Evolutionary conservation across 176 grass and related monocot species (phyloP), one percentile per base, ranked within the genome.

Genomic region (Olyra latifolia): DNA sequence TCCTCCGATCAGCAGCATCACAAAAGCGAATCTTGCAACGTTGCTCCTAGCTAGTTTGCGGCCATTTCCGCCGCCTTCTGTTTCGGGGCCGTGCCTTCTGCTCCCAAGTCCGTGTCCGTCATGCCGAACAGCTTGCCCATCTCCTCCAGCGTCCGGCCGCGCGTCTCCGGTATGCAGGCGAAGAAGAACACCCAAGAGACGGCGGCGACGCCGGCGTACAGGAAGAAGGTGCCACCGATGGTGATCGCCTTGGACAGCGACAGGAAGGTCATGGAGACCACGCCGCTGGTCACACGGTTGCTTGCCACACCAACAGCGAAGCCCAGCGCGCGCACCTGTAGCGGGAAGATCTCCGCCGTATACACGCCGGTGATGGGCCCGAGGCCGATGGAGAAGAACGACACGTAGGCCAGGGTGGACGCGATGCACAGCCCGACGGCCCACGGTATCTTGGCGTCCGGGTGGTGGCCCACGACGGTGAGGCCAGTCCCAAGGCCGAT

Each of bases 351-450:
- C 86, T 94, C 92, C 4, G 92, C 79, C 5, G 83, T 78, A 65
- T 91, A 94, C 23, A 94, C 89, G 22, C 66, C 55, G 0, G 80
- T 24, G 19, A 94, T 78, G 76, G 92, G 89, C 0, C 92, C 92
- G 4, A 94, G 83, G 0, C 92, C 92, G 45, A 91, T 89, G 1
- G 92, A 94, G 92, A 94, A 94, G 76, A 91, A 94, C 0, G 88
- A 74, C 15, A 94, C 89, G 65, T 70, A 94, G 40, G 84, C 32
- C 15, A 94, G 42, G 35, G 74, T 49, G 47, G 86, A 87, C 13
- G 25, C 28, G 60, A 94, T 89, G 78, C 80, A 94, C 45, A 94
- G 50, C 13, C 52, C 89, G 28, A 87, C 23, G 30, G 89, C 89
- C 92, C 89, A 91, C 0, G 72, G 44, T 5, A 87, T 8, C 54